A percentile compares a stretch with the other conserved stretches of the same genome.
Conservation (phyloP, 2,329 filamentous ascomycete species). For the Alternaria conjuncta region DNA sequence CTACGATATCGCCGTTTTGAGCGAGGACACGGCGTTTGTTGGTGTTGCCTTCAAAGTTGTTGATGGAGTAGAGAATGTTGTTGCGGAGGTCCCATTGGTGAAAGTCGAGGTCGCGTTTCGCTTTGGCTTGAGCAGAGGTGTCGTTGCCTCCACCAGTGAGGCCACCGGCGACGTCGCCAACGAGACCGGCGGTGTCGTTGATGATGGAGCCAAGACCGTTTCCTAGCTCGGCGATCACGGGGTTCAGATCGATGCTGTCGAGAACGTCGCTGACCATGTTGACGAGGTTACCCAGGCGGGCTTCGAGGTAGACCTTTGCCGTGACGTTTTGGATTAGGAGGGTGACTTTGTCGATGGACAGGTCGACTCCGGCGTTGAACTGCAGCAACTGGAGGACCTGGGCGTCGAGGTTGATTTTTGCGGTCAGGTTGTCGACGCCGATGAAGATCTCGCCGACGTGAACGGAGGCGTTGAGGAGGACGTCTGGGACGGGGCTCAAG, state of each 20-base stretch:
- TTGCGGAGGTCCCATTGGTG: conserved; percentile 58
- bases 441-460: conserved; percentile 65
- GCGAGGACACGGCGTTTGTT: conserved; percentile 63
- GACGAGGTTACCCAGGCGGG: conserved; percentile 65
- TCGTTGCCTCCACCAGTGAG: conserved; percentile 14
- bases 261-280: conserved; percentile 66
- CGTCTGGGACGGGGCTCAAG: conserved; percentile 60
- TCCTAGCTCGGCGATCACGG: conserved; percentile 63
- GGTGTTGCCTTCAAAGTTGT: conserved; percentile 63
- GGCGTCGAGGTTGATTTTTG: conserved; percentile 66
- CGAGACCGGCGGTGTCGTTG: conserved; percentile 44
- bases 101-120: conserved; percentile 40
- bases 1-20: conserved; percentile 63
- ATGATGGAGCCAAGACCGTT: conserved; percentile 58
- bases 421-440: conserved; percentile 65
- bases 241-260: conserved; percentile 66
- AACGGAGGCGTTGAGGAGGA: conserved; percentile 66
- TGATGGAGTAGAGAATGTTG: conserved; percentile 67
- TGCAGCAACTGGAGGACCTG: conserved; percentile 64
- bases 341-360: conserved; percentile 63
- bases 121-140: conserved; percentile 18
- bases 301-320: conserved; percentile 65
- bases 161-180: conserved; percentile 32
- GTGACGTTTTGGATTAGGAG: conserved; percentile 65
- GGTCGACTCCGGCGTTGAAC: conserved; percentile 67